A percentile compares a stretch with the other conserved stretches of the same genome.
Evolutionary conservation across 441 rosid species (phyloP).

Genomic region (Corymbia calophylla): DNA sequence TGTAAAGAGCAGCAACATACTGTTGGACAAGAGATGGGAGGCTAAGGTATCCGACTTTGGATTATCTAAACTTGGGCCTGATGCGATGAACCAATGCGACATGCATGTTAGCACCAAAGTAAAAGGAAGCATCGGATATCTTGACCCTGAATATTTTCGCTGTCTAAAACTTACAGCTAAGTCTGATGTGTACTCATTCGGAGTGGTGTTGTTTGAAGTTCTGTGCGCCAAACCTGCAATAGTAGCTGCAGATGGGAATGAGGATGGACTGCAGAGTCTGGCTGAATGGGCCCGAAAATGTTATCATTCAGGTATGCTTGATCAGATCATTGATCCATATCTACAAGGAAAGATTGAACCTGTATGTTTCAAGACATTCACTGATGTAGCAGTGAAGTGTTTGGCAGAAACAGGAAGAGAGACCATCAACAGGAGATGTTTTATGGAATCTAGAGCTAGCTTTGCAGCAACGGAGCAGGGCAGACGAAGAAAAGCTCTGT

Average conservation of each 20-base stretch:
- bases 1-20: not conserved
- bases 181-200: not conserved
- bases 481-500: not conserved
- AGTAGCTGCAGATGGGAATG: not conserved
- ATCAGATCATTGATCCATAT: conserved; percentile 3
- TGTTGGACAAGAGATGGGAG: not conserved
- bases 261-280: not conserved
- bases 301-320: conserved; percentile 1
- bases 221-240: not conserved
- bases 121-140: not conserved
- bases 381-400: not conserved
- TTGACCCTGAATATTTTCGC: not conserved
- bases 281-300: conserved; percentile 5
- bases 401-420: not conserved
- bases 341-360: conserved; percentile 2
- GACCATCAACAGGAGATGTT: conserved; percentile 6
- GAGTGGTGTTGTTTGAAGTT: not conserved
- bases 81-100: not conserved
- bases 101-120: not conserved
- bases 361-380: not conserved
- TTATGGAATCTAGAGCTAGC: conserved; percentile 6
- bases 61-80: not conserved
- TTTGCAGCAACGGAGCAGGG: not conserved
- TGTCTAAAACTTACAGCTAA: not conserved
- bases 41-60: not conserved